Evolutionary conservation across 306 rosid genomes (phyloP).

Genomic region (Cicer cuneatum): DNA sequence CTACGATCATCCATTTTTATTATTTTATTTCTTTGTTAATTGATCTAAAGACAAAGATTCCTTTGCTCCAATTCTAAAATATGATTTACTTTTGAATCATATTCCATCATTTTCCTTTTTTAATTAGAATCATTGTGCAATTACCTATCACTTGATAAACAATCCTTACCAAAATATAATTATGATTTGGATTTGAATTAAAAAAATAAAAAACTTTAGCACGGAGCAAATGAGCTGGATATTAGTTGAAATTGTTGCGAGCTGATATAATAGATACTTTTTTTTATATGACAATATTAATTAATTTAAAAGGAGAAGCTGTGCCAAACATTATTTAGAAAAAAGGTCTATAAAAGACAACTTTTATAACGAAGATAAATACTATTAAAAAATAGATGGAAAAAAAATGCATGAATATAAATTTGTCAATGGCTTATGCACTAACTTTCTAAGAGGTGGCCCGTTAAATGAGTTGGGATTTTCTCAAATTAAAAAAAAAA

Average conservation of each 20-base stretch:
- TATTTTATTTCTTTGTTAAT: conserved; percentile 38
- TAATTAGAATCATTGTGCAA: conserved; percentile 31
- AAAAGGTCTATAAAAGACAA: too few species aligned
- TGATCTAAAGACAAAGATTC: conserved; percentile 71
- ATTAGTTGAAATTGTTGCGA: background rate
- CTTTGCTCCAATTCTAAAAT: conserved; percentile 41
- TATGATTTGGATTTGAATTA: conserved; percentile 35
- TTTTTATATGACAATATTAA: background rate
- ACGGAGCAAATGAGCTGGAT: background rate
- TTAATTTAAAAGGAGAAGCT: too few species aligned
- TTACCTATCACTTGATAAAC: background rate
- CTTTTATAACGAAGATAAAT: too few species aligned
- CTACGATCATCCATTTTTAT: conserved; percentile 51
- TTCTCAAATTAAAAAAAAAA: too few species aligned
- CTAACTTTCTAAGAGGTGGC: too few species aligned
- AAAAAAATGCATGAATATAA: too few species aligned
- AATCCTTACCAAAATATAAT: background rate
- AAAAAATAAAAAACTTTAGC: background rate
- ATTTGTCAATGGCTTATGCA: too few species aligned
- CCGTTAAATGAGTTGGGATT: too few species aligned
- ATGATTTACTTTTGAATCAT: conserved; percentile 40
- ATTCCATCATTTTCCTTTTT: conserved; percentile 32
- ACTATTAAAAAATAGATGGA: too few species aligned
- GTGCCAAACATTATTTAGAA: too few species aligned
- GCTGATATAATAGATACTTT: background rate